phyloP scores from a whole-genome alignment of 495 filamentous ascomycete genomes.

The Pseudoneurospora amorphoporcata region DNA sequence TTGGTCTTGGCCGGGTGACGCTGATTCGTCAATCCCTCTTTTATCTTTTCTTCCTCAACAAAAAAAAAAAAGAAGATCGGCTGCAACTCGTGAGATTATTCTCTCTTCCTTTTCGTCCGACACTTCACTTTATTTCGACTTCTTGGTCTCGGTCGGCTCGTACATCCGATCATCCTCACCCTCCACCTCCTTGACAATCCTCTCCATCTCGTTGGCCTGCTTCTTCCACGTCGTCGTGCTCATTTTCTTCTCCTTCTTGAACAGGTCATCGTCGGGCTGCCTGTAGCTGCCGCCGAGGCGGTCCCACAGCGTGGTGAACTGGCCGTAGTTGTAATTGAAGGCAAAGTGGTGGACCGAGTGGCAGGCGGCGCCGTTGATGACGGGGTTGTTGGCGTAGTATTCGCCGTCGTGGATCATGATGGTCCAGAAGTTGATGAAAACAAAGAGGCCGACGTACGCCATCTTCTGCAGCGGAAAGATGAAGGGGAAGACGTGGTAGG shows the following conservation, averaged over 20 bases:
- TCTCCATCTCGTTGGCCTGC: conserved; percentile 80
- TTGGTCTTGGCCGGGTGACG: neutral
- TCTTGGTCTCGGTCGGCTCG: conserved; percentile 36
- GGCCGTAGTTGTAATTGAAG: conserved; percentile 98
- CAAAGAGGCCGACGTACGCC: conserved; percentile 75
- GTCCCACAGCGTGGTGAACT: conserved; percentile 95
- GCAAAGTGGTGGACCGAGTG: conserved; percentile 79
- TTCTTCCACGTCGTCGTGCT: conserved; percentile 67
- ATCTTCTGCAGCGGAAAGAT: conserved; percentile 89
- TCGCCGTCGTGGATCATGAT: conserved; percentile 97
- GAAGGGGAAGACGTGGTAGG: conserved; percentile 91
- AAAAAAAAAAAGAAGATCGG: neutral
- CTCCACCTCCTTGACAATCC: conserved; percentile 72
- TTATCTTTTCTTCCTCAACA: neutral
- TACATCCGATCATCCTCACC: conserved; percentile 78
- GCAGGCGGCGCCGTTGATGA: conserved; percentile 93
- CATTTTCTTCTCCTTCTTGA: conserved; percentile 83
- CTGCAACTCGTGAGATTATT: neutral
- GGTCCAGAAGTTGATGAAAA: conserved; percentile 95
- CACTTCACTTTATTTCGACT: conserved; percentile 25
- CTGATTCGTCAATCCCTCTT: neutral
- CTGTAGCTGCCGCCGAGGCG: conserved; percentile 82
- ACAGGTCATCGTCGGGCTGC: conserved; percentile 77
- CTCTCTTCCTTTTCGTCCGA: neutral
- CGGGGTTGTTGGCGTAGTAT: conserved; percentile 76